Evolutionary conservation across 345 rosid species (phyloP), one percentile per base, ranked within the genome.

Genomic region (Acer negundo): DNA sequence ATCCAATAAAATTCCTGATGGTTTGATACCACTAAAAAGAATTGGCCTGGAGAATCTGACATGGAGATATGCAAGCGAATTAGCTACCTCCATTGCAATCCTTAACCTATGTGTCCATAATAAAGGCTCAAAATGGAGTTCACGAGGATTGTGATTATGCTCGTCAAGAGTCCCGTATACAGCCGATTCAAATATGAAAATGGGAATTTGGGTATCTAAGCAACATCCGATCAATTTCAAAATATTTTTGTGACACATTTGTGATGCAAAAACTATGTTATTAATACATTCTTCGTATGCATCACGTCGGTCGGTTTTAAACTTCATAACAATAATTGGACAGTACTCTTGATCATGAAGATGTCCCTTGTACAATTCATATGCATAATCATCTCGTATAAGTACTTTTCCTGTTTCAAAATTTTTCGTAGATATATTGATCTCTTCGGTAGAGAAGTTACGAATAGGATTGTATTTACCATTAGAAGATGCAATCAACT

Each of bases 21-120:
- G 28, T 5, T 13, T 53, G 12, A 79, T 63, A 11, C 38, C 12
- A 44, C 69, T 55, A 26, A 61, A 53, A 17, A 76, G n/a, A n/a
- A 76, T 17, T 1, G 72, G 70, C 63, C 64, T 58, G 12, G 68
- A 28, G 55, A 79, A 67, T 51, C 72, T 62, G 23, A 67, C 55
- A 65, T 75, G 81, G 53, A 75, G 76, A 78, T 73, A 76, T 0
- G 78, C 51, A 26, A 75, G 62, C 1, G 20, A 81, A 56, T 70
- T 28, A 26, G 77, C 81, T 3, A 70, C 20, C 11, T 70, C 75
- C 64, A 24, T 26, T 11, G 77, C 80, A 65, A 79, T 61, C 51
- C 51, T 79, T 20, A 79, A 26, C 49, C 82, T 76, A 2, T 2
- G 42, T 61, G 46, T 69, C 78, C 82, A 59, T 15, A 63, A n/a